Evolutionary conservation across 2,329 filamentous ascomycete genomes (phyloP).

Genomic region (Penicillium glabrum): DNA sequence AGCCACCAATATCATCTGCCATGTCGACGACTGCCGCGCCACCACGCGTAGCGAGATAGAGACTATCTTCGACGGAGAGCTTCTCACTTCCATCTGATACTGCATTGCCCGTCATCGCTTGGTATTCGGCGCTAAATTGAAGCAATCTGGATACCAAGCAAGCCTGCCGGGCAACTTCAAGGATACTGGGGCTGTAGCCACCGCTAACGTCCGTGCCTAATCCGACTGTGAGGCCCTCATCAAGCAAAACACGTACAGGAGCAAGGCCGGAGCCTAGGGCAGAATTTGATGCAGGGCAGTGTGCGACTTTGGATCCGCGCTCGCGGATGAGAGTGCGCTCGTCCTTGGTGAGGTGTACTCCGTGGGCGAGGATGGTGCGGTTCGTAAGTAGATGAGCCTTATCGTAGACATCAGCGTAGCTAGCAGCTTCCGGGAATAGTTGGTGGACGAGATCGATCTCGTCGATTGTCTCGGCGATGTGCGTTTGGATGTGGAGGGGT

Average conservation of each 20-base stretch:
- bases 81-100: slow-evolving; percentile 55
- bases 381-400: slow-evolving; percentile 64
- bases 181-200: slow-evolving; percentile 77
- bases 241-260: slow-evolving; percentile 70
- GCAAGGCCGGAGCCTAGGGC: slow-evolving; percentile 78
- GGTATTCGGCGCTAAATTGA: slow-evolving; percentile 7
- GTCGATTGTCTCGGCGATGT: slow-evolving; percentile 77
- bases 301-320: slow-evolving; percentile 67
- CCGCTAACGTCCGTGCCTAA: slow-evolving; percentile 90
- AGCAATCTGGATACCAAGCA: slow-evolving; percentile 72
- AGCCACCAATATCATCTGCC: slow-evolving; percentile 69
- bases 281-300: slow-evolving; percentile 80
- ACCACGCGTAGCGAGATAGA: slow-evolving; percentile 85
- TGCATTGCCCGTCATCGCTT: slow-evolving; percentile 2
- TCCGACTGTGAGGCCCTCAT: slow-evolving; percentile 74
- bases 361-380: slow-evolving; percentile 81
- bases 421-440: slow-evolving; percentile 63
- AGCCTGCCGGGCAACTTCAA: slow-evolving; percentile 81
- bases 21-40: slow-evolving; percentile 81
- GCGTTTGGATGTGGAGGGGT: slow-evolving; percentile 71
- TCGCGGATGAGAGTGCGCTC: slow-evolving; percentile 66
- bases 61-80: slow-evolving; percentile 77
- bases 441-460: slow-evolving; percentile 71
- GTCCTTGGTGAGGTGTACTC: slow-evolving; percentile 67
- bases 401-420: slow-evolving; percentile 81